Evolutionary conservation across 306 rosid species (phyloP).

Genomic region (Styphnolobium japonicum): DNA sequence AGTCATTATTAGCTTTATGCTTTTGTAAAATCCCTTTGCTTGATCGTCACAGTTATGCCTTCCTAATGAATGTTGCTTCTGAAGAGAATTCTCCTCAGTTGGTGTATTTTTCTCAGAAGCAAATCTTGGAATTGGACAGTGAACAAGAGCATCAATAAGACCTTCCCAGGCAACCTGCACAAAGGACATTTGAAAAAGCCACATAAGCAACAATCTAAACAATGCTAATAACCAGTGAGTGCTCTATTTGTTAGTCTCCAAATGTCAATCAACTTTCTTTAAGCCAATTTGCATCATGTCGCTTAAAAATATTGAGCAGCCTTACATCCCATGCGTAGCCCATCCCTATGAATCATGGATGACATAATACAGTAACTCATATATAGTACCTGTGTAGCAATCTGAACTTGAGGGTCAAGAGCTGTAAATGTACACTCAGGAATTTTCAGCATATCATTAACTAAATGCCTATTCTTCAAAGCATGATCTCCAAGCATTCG

Average conservation of each 20-base stretch:
- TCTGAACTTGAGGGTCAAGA: slow-evolving; percentile 74
- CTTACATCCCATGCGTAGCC: slow-evolving; percentile 21
- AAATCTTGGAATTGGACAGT: slow-evolving; percentile 34
- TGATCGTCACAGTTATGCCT: slow-evolving; percentile 31
- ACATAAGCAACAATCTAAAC: not conserved
- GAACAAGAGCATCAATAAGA: slow-evolving; percentile 76
- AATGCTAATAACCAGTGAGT: not conserved
- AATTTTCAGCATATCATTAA: slow-evolving; percentile 79
- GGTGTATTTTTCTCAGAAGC: slow-evolving; percentile 30
- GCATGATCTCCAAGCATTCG: slow-evolving; percentile 67
- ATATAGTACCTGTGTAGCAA: slow-evolving; percentile 73
- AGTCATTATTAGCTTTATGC: slow-evolving; percentile 79
- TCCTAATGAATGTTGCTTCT: slow-evolving; percentile 20
- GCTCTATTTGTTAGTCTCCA: not conserved
- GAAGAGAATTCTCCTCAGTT: slow-evolving; percentile 24
- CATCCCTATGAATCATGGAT: slow-evolving; percentile 21
- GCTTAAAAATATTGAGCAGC: not conserved
- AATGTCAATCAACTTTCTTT: slow-evolving; percentile 1
- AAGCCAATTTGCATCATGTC: not conserved
- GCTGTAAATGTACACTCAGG: slow-evolving; percentile 80
- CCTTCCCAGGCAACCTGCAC: slow-evolving; percentile 91
- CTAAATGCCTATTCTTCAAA: slow-evolving; percentile 59
- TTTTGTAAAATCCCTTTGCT: slow-evolving; percentile 53
- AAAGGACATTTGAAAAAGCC: not conserved
- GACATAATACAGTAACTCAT: slow-evolving; percentile 18